Evolutionary conservation across 768 basidiomycete genomes (phyloP).

Genomic region (Sarcomyxa edulis): DNA sequence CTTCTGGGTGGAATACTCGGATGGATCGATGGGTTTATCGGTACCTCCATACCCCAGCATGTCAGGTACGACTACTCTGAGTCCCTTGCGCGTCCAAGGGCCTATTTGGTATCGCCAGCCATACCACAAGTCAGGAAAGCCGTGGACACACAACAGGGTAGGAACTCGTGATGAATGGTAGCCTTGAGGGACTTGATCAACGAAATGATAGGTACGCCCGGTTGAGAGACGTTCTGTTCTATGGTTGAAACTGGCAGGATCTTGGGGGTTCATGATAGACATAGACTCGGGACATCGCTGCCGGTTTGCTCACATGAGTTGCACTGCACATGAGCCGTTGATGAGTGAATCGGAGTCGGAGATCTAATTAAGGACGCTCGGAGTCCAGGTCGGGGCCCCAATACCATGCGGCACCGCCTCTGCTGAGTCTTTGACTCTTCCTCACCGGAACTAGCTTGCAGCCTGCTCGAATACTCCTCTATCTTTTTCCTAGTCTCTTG

Average conservation of each 20-base stretch:
- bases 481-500: background rate
- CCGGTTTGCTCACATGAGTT: too few relatives aligned
- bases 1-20: slow-evolving; percentile 54
- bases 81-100: slow-evolving; percentile 60
- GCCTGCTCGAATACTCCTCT: background rate
- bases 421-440: background rate
- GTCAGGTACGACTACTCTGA: slow-evolving; percentile 57
- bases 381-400: too few relatives aligned
- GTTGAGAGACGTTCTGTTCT: slow-evolving; percentile 46
- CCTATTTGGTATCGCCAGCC: slow-evolving; percentile 74
- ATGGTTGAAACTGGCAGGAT: slow-evolving; percentile 48
- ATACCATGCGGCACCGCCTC: too few relatives aligned
- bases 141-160: slow-evolving; percentile 72
- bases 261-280: slow-evolving; percentile 34
- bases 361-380: too few relatives aligned
- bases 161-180: slow-evolving; percentile 33
- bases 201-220: slow-evolving; percentile 62
- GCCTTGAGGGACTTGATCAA: slow-evolving; percentile 56
- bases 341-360: too few relatives aligned
- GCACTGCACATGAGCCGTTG: too few relatives aligned
- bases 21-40: slow-evolving; percentile 51
- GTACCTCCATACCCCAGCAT: slow-evolving; percentile 66
- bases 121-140: slow-evolving; percentile 74
- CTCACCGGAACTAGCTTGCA: background rate
- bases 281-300: background rate